Evolutionary conservation across 805 yeast species (phyloP).

Genomic region (Spathaspora hagerdaliae): DNA sequence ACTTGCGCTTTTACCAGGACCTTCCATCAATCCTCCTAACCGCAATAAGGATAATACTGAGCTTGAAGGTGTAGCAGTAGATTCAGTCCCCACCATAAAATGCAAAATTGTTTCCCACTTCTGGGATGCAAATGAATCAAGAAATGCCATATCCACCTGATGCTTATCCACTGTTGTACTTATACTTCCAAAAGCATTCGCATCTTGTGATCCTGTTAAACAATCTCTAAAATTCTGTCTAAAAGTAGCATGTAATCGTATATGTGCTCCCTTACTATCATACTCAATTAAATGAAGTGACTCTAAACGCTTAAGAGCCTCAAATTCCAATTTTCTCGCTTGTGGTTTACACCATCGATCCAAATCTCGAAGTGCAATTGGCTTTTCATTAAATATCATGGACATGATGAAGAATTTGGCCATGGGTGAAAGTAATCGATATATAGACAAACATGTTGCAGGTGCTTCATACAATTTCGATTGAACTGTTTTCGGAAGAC

Average conservation of each 20-base stretch:
- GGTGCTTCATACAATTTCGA: conserved; percentile 75
- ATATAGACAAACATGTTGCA: conserved; percentile 93
- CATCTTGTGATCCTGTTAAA: conserved; percentile 68
- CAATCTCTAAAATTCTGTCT: conserved; percentile 75
- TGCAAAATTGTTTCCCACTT: conserved; percentile 96
- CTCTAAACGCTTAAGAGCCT: conserved; percentile 73
- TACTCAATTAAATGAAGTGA: conserved; percentile 74
- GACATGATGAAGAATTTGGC: conserved; percentile 88
- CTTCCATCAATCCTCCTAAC: conserved; percentile 87
- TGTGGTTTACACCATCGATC: conserved; percentile 72
- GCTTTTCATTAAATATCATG: conserved; percentile 76
- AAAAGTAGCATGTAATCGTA: conserved; percentile 68
- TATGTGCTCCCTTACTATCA: conserved; percentile 40
- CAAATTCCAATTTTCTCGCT: conserved; percentile 59
- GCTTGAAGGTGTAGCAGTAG: conserved; percentile 64
- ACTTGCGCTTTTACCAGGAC: conserved; percentile 29
- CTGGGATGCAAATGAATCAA: conserved; percentile 75
- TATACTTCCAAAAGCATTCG: conserved; percentile 74
- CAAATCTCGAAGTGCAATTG: conserved; percentile 61
- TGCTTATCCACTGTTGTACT: conserved; percentile 49
- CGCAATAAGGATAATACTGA: conserved; percentile 74
- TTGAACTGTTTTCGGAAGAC: conserved; percentile 84
- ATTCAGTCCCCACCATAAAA: conserved; percentile 94
- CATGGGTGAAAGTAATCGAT: conserved; percentile 78
- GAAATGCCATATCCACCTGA: conserved; percentile 56